phyloP scores from a whole-genome alignment of 2,329 filamentous ascomycete genomes.

The Ophiostoma fasciatum region DNA sequence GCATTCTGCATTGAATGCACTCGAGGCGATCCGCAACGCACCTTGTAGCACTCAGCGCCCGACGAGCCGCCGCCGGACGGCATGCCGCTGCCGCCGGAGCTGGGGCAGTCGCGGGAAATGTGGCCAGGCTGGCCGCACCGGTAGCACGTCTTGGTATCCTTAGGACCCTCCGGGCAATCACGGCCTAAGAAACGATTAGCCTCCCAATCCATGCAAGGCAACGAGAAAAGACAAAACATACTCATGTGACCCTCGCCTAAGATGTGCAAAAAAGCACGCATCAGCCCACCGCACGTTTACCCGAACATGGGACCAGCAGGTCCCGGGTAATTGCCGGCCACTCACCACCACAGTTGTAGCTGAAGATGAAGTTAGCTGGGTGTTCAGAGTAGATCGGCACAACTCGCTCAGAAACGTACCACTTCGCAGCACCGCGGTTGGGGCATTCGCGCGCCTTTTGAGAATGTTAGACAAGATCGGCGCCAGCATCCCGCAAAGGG shows the following conservation, averaged over 20 bases:
- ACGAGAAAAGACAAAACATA: constrained; percentile 20
- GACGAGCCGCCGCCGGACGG: constrained; percentile 26
- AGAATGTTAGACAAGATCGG: constrained; percentile 16
- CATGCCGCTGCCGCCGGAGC: constrained; percentile 25
- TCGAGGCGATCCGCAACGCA: constrained; percentile 13
- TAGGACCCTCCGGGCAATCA: constrained; percentile 78
- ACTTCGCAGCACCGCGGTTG: constrained; percentile 68
- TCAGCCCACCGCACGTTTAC: constrained; percentile 9
- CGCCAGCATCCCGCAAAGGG: background rate
- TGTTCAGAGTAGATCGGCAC: too few relatives aligned
- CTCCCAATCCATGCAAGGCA: background rate
- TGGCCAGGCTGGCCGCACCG: constrained; percentile 73
- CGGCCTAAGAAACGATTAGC: constrained; percentile 42
- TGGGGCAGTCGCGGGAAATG: constrained; percentile 76
- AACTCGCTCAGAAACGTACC: constrained; percentile 52
- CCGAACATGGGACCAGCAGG: too few relatives aligned
- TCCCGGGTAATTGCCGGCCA: constrained; percentile 15
- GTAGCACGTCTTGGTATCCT: constrained; percentile 71
- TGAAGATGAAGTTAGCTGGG: too few relatives aligned
- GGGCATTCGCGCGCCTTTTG: constrained; percentile 68
- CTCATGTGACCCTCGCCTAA: constrained; percentile 59
- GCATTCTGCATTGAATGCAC: background rate
- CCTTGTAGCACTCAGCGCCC: constrained; percentile 80
- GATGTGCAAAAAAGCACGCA: constrained; percentile 12
- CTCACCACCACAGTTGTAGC: constrained; percentile 72